Conservation (phyloP, 345 rosid genomes). For the Turritis glabra region DNA sequence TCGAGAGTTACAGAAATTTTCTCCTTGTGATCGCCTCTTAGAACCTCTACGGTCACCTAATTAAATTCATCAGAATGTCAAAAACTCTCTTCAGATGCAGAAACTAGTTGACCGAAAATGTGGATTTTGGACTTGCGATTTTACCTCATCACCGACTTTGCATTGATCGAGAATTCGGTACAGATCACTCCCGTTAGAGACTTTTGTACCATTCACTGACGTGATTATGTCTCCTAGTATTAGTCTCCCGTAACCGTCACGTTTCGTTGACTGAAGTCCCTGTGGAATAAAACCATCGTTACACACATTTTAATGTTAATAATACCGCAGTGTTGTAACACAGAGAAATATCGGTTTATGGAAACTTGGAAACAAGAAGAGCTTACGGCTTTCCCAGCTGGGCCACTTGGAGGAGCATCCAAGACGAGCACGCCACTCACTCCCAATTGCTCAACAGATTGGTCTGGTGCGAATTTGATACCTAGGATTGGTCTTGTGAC, state of each 20-base stretch:
- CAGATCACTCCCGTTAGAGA: slow-evolving; percentile 80
- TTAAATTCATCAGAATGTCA: slow-evolving; percentile 4
- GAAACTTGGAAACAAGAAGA: background rate
- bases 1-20: slow-evolving; percentile 82
- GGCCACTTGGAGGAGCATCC: slow-evolving; percentile 91
- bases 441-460: slow-evolving; percentile 93
- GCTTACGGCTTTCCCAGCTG: slow-evolving; percentile 96
- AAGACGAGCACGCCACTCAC: slow-evolving; percentile 97
- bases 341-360: background rate
- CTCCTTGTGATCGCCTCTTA: slow-evolving; percentile 94
- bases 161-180: slow-evolving; percentile 94
- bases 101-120: background rate
- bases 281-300: slow-evolving; percentile 39
- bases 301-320: background rate
- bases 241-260: slow-evolving; percentile 87
- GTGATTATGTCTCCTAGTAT: slow-evolving; percentile 91
- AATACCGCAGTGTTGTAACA: background rate
- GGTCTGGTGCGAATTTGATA: slow-evolving; percentile 96
- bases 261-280: slow-evolving; percentile 84
- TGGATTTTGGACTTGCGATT: background rate
- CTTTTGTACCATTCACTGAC: slow-evolving; percentile 78
- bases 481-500: slow-evolving; percentile 93
- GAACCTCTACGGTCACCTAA: slow-evolving; percentile 81
- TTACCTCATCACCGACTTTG: slow-evolving; percentile 83
- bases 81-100: background rate